Conservation (phyloP, 257 asterid genomes). For the Striga asiatica region DNA sequence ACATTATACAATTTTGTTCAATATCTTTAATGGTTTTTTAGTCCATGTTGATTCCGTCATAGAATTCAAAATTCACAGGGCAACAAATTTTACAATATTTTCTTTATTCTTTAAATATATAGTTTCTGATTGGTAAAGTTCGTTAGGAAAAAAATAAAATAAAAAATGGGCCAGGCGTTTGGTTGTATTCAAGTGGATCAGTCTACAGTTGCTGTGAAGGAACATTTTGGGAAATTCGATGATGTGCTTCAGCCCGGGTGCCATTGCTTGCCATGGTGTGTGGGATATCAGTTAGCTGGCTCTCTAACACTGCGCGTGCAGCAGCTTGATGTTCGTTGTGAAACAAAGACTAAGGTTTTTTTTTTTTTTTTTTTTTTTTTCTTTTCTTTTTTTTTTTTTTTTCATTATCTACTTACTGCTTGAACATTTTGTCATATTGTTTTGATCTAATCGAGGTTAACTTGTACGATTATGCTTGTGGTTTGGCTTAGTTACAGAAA, state of each 20-base stretch:
- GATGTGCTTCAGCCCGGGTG: constrained; percentile 44
- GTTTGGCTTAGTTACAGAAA: background rate
- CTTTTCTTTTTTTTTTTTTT: constrained; percentile 3
- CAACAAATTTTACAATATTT: too few relatives aligned
- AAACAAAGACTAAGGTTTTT: constrained; percentile 35
- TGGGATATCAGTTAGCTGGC: constrained; percentile 38
- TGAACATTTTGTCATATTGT: background rate
- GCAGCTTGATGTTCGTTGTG: constrained; percentile 45
- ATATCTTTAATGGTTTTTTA: too few relatives aligned
- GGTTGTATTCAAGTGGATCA: constrained; percentile 47
- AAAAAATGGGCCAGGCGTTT: constrained; percentile 35
- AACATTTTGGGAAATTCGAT: constrained; percentile 33
- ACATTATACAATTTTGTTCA: too few relatives aligned
- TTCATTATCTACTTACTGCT: background rate
- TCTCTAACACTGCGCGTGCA: constrained; percentile 31
- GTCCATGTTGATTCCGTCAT: too few relatives aligned
- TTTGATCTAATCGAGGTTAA: background rate
- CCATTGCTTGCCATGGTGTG: constrained; percentile 44
- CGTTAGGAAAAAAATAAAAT: constrained; percentile 14
- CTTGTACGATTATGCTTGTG: background rate
- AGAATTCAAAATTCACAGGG: too few relatives aligned
- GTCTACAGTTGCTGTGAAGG: constrained; percentile 38
- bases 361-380: too few relatives aligned
- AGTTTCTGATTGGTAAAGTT: constrained; percentile 8
- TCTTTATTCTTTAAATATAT: too few relatives aligned